Conservation (phyloP, 352 stramenopile genomes). For the Pythium chondricola region DNA sequence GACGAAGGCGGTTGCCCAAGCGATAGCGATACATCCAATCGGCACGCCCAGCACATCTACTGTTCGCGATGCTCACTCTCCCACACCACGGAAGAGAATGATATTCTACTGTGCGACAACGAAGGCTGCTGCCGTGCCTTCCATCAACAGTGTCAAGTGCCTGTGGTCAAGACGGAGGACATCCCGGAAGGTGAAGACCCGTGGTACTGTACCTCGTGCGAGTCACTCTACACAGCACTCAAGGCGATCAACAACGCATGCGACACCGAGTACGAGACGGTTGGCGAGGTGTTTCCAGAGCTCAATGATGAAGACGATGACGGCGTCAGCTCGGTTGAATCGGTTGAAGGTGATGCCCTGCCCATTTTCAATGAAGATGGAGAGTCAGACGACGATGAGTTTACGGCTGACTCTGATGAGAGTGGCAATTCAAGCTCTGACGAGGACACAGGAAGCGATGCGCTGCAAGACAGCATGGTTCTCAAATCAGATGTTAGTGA, state of each 20-base stretch:
- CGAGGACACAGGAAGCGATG: no score
- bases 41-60: slow-evolving; percentile 47
- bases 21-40: not conserved
- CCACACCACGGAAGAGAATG: slow-evolving; percentile 59
- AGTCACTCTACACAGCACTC: slow-evolving; percentile 70
- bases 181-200: slow-evolving; percentile 59
- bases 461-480: no score
- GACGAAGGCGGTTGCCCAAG: slow-evolving; percentile 8
- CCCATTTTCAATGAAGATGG: no score
- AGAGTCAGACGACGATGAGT: no score
- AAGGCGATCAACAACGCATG: slow-evolving; percentile 80
- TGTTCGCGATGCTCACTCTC: slow-evolving; percentile 70
- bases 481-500: slow-evolving; percentile 1
- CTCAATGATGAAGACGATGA: slow-evolving; percentile 48
- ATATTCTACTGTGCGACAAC: slow-evolving; percentile 82
- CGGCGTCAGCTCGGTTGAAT: slow-evolving; percentile 35
- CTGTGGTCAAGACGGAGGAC: slow-evolving; percentile 42
- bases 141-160: slow-evolving; percentile 72
- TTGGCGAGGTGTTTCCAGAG: slow-evolving; percentile 50
- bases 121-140: slow-evolving; percentile 69
- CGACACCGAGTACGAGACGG: slow-evolving; percentile 53
- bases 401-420: slow-evolving; percentile 22
- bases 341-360: not conserved
- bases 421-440: no score
- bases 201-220: slow-evolving; percentile 81